A percentile compares a stretch with the other conserved stretches of the same genome.
Evolutionary conservation across 2,329 filamentous ascomycete species (phyloP).

Genomic region (Trichothecium sympodiale): DNA sequence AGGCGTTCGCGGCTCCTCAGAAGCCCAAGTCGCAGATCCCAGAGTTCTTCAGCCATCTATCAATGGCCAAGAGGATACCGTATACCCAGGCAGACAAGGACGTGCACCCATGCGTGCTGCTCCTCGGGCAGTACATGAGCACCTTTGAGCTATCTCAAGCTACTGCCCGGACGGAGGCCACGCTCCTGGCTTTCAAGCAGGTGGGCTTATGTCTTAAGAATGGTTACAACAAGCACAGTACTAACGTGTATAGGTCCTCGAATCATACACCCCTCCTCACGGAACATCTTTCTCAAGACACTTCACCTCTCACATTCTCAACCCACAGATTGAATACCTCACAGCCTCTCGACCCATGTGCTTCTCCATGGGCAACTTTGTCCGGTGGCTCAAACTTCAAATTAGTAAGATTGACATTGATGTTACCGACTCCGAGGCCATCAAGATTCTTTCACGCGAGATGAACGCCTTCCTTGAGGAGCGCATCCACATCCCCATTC

Average conservation of each 20-base stretch:
- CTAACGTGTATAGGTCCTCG: slow-evolving; percentile 55
- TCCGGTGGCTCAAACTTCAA: slow-evolving; percentile 85
- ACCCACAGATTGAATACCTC: slow-evolving; percentile 90
- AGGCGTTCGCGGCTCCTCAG: slow-evolving; percentile 26
- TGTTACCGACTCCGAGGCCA: slow-evolving; percentile 70
- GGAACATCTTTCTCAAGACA: slow-evolving; percentile 81
- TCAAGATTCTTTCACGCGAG: slow-evolving; percentile 62
- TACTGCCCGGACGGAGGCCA: slow-evolving; percentile 77
- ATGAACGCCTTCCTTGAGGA: slow-evolving; percentile 89
- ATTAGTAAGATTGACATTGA: slow-evolving; percentile 87
- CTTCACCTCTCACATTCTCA: slow-evolving; percentile 81
- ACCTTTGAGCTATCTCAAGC: slow-evolving; percentile 83
- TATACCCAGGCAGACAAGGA: slow-evolving; percentile 54
- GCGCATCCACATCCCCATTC: slow-evolving; percentile 76
- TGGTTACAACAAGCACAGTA: slow-evolving; percentile 6
- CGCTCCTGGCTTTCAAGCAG: slow-evolving; percentile 79
- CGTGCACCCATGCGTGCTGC: slow-evolving; percentile 78
- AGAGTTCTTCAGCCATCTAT: slow-evolving; percentile 73
- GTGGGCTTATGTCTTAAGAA: slow-evolving; percentile 27
- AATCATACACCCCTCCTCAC: slow-evolving; percentile 81
- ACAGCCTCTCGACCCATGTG: slow-evolving; percentile 91
- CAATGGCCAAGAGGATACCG: slow-evolving; percentile 49
- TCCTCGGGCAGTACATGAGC: slow-evolving; percentile 81
- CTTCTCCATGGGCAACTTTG: slow-evolving; percentile 94
- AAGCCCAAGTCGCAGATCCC: slow-evolving; percentile 50